Percentiles rank a stretch among this genome's conserved stretches.
phyloP scores from a whole-genome alignment of 106 monocot genomes.

The Hemerocallis citrina region DNA sequence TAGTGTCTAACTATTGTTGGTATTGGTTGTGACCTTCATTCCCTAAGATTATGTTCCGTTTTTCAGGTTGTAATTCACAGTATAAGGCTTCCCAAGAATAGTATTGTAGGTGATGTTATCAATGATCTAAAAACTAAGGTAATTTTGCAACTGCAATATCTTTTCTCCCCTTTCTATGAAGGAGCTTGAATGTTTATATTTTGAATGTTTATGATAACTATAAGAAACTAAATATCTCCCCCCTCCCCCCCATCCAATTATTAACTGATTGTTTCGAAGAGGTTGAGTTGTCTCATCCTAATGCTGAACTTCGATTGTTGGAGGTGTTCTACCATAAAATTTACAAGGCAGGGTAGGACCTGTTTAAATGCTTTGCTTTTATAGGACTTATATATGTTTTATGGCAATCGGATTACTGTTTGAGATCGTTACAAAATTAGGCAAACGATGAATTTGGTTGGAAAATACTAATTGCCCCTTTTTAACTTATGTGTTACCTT shows the following conservation, averaged over 20 bases:
- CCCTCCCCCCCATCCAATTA: too few species aligned
- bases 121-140: conserved; percentile 84
- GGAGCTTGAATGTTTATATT: not conserved
- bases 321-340: conserved; percentile 88
- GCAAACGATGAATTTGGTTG: too few species aligned
- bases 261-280: conserved; percentile 16
- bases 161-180: not conserved
- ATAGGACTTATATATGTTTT: not conserved
- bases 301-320: conserved; percentile 73
- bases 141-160: not conserved
- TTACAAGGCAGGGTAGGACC: conserved; percentile 45
- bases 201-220: not conserved
- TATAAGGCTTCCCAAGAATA: conserved; percentile 78
- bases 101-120: conserved; percentile 71
- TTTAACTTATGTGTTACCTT: too few species aligned
- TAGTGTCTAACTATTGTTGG: not conserved
- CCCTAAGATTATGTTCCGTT: not conserved
- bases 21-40: not conserved
- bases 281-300: conserved; percentile 76
- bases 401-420: too few species aligned
- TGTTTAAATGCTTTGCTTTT: not conserved
- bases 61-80: conserved; percentile 63
- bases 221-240: too few species aligned
- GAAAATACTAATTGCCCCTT: too few species aligned
- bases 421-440: too few species aligned